Percentiles rank a stretch among this genome's conserved stretches.
Conservation (phyloP, 768 basidiomycete genomes). For the Sporobolomyces roseus region DNA sequence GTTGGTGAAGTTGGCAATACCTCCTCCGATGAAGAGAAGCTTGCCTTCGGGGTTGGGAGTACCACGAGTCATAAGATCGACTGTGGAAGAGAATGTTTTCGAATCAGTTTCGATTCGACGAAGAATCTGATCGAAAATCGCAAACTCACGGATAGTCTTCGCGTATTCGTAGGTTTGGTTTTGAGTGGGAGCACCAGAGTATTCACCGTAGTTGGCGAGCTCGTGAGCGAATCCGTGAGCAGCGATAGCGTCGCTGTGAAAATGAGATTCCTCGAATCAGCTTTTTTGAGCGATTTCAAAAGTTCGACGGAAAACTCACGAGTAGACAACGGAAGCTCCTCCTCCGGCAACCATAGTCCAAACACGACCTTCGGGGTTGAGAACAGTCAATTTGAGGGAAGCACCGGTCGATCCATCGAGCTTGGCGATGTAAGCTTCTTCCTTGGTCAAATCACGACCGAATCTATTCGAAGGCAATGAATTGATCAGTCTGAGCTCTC, state of each 20-base stretch:
- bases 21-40: constrained; percentile 98
- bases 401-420: constrained; percentile 95
- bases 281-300: background rate
- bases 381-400: constrained; percentile 93
- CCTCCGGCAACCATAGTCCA: constrained; percentile 99
- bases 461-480: constrained; percentile 69
- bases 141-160: constrained; percentile 80
- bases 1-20: constrained; percentile 99
- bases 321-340: constrained; percentile 69
- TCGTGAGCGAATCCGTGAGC: constrained; percentile 95
- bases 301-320: constrained; percentile 42
- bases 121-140: background rate
- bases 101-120: background rate
- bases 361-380: constrained; percentile 88
- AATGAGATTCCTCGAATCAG: too few species aligned
- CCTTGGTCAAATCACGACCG: constrained; percentile 94
- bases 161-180: constrained; percentile 99
- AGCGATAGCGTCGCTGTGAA: constrained; percentile 63
- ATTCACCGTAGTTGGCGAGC: constrained; percentile 99
- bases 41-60: constrained; percentile 71
- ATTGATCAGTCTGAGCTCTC: background rate
- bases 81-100: constrained; percentile 50
- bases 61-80: constrained; percentile 93
- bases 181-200: constrained; percentile 95
- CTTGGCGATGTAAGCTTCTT: constrained; percentile 99